A percentile compares a stretch with the other conserved stretches of the same genome.
These are phyloP conservation scores for Fusarium pilosicola DNA, from an alignment of 2,329 filamentous ascomycete species.

Conservation along the genomic window DNA sequence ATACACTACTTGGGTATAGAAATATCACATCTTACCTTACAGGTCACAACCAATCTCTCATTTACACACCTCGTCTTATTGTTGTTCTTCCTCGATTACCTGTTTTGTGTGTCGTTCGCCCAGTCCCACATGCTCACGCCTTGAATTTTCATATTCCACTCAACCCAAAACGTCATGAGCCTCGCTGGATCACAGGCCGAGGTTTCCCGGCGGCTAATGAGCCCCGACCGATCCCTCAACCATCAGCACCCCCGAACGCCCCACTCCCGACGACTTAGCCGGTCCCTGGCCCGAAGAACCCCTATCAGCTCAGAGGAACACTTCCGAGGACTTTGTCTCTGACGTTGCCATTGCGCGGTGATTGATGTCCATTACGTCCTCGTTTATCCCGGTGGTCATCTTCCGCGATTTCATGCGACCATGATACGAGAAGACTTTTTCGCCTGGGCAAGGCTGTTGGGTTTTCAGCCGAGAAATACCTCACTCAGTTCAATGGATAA, in stretches of 20 bases:
- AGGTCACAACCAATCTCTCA: constrained; percentile 11
- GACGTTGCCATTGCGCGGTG: constrained; percentile 27
- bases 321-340: constrained; percentile 5
- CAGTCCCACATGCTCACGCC: constrained; percentile 4
- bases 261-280: constrained; percentile 33
- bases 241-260: neutral
- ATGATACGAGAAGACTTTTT: constrained; percentile 12
- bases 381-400: constrained; percentile 20
- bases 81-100: neutral
- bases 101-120: neutral
- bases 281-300: constrained; percentile 30
- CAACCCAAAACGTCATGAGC: constrained; percentile 16
- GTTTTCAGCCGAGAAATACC: constrained; percentile 26
- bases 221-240: constrained; percentile 11
- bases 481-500: constrained; percentile 17
- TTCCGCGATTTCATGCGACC: constrained; percentile 36
- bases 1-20: constrained; percentile 9
- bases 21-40: constrained; percentile 8
- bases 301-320: constrained; percentile 11
- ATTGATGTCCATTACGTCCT: constrained; percentile 43
- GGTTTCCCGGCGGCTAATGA: constrained; percentile 37
- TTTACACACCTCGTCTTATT: no score
- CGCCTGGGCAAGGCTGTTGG: neutral
- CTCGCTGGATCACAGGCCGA: constrained; percentile 37
- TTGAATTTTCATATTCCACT: constrained; percentile 17